A percentile compares a stretch with the other conserved stretches of the same genome.
phyloP scores from a whole-genome alignment of 345 rosid genomes.

The Salix koriyanagi region DNA sequence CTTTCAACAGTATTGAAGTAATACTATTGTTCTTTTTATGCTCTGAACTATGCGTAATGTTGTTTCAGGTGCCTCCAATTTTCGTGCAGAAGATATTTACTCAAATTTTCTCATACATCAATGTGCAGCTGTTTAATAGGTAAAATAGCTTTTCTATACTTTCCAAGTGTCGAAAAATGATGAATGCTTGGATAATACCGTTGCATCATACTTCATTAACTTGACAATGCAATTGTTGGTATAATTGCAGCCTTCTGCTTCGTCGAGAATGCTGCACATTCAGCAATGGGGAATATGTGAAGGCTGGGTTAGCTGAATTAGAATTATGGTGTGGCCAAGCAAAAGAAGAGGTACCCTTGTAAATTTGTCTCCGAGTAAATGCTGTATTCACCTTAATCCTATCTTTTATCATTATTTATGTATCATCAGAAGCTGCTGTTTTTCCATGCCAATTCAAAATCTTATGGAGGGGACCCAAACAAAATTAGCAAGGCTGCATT shows the following conservation, averaged over 20 bases:
- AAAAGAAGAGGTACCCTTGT: conserved; percentile 21
- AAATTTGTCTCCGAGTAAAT: neutral
- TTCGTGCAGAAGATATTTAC: conserved; percentile 18
- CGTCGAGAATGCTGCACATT: conserved; percentile 29
- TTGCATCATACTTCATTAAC: neutral
- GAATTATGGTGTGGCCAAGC: conserved; percentile 30
- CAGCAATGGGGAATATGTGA: conserved; percentile 28
- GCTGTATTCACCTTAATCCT: neutral
- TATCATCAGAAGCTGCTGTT: neutral
- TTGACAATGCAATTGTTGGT: neutral
- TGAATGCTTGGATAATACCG: neutral
- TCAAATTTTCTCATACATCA: conserved; percentile 23
- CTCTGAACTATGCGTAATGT: neutral
- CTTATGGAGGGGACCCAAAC: neutral
- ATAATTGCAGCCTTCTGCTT: conserved; percentile 23
- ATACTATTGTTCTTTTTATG: neutral
- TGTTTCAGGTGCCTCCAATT: conserved; percentile 21
- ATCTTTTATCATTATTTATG: neutral
- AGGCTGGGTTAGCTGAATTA: conserved; percentile 25
- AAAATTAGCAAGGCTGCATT: neutral
- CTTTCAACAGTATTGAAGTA: neutral
- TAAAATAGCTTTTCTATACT: neutral
- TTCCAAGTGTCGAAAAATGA: neutral
- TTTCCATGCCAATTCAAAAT: neutral
- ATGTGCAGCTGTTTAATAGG: conserved; percentile 30